A percentile compares a stretch with the other conserved stretches of the same genome.
phyloP scores from a whole-genome alignment of 805 yeast genomes.

The Metschnikowia shivogae region DNA sequence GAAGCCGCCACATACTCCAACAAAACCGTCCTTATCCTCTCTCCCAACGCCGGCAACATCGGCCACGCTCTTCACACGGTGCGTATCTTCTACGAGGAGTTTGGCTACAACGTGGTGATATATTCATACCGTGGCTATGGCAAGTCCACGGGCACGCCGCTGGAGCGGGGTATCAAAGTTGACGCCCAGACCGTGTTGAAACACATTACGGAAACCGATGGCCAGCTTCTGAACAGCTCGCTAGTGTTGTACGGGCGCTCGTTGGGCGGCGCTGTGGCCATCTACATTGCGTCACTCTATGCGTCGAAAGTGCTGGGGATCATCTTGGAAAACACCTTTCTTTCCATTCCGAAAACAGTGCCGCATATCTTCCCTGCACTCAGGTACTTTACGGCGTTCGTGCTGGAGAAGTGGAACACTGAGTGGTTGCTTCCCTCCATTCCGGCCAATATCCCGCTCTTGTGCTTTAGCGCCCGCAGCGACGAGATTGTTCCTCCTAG shows the following conservation, averaged over 20 bases:
- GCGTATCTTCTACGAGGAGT: slow-evolving; percentile 54
- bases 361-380: slow-evolving; percentile 72
- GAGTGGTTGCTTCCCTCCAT: slow-evolving; percentile 56
- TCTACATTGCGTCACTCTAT: slow-evolving; percentile 67
- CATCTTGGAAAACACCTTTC: slow-evolving; percentile 82
- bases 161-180: slow-evolving; percentile 71
- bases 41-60: slow-evolving; percentile 96
- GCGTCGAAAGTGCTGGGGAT: slow-evolving; percentile 54
- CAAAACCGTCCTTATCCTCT: slow-evolving; percentile 71
- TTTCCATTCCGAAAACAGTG: slow-evolving; percentile 65
- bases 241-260: slow-evolving; percentile 82
- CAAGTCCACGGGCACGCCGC: slow-evolving; percentile 66
- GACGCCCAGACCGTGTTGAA: slow-evolving; percentile 75
- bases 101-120: slow-evolving; percentile 73
- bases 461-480: slow-evolving; percentile 65
- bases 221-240: slow-evolving; percentile 48
- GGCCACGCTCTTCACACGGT: slow-evolving; percentile 87
- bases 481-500: slow-evolving; percentile 92
- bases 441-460: slow-evolving; percentile 54
- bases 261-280: slow-evolving; percentile 91
- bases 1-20: slow-evolving; percentile 37
- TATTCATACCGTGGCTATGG: slow-evolving; percentile 94
- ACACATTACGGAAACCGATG: slow-evolving; percentile 48
- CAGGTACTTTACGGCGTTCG: slow-evolving; percentile 50
- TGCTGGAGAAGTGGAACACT: slow-evolving; percentile 82